Base-by-base conservation (phyloP, 352 stramenopile genomes). In the Phytophthora europaea region DNA sequence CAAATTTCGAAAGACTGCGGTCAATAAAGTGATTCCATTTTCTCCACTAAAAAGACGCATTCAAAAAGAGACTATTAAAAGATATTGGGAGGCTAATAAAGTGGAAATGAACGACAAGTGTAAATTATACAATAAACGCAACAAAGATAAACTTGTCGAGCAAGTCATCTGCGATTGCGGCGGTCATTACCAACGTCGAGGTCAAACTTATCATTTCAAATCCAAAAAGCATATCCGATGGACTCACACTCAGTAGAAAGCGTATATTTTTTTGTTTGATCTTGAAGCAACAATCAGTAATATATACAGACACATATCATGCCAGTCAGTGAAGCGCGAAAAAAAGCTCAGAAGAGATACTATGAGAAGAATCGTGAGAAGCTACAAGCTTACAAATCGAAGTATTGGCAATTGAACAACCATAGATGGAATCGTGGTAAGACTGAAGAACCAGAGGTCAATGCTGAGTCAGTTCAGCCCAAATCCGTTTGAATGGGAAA, bases 211-310 rank as follows among this genome's bases (percentile, higher is more conserved):
- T 50, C 54, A 61, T 18, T 61, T 61, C 34, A 61, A 61, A 50
- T 61, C 54, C 18, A 48, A 61, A 31, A 48, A 33, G n/a, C 54
- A 61, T 48, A 61, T 50, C 34, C 33, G 18, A 28, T 61, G 54
- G 54, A 16, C 34, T 8, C 18, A 61, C 4, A 18, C 54, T 61
- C 54, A 61, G 23, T 51, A n/a, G n/a, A n/a, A 48, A 22, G 22
- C 22, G 47, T n/a, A n/a, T 58, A 52, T 58, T 55, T 55, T 55
- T 55, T 31, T 55, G n/a, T 55, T n/a, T n/a, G n/a, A n/a, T n/a
- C n/a, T n/a, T n/a, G n/a, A n/a, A n/a, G n/a, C n/a, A n/a, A n/a
- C n/a, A n/a, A n/a, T n/a, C 2, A 4, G 33, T 31, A 47, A 34
- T 61, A 26, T 26, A 26, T 26, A 26, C 23, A 26, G 23, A 26